Evolutionary conservation across 352 stramenopile species (phyloP).

Genomic region (Peronospora tabacina): DNA sequence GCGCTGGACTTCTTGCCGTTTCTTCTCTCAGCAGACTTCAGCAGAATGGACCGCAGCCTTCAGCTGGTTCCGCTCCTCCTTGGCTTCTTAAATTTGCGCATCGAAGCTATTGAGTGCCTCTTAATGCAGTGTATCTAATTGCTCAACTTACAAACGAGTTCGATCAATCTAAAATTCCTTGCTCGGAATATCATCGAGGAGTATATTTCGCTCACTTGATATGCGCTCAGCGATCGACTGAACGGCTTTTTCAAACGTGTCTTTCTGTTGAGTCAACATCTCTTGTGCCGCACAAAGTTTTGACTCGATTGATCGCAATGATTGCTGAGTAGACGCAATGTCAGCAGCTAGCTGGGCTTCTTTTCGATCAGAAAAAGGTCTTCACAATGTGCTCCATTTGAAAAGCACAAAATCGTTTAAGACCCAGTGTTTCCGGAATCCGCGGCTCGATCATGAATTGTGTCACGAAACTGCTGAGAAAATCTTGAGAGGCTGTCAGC

Average conservation of each 20-base stretch:
- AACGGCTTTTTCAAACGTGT: conserved; percentile 55
- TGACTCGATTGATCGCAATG: conserved; percentile 40
- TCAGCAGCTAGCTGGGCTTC: conserved; percentile 30
- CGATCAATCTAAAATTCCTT: conserved; percentile 51
- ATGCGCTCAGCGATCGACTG: conserved; percentile 46
- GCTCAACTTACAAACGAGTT: conserved; percentile 49
- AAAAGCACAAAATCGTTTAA: conserved; percentile 44
- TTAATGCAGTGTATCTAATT: conserved; percentile 46
- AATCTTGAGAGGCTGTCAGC: conserved; percentile 26
- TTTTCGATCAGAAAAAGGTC: conserved; percentile 39
- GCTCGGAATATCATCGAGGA: conserved; percentile 52
- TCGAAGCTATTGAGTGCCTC: conserved; percentile 47
- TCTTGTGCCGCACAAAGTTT: conserved; percentile 52
- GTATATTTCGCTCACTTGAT: conserved; percentile 33
- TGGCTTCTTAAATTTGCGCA: conserved; percentile 46
- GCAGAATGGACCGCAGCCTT: conserved; percentile 35
- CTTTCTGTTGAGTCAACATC: conserved; percentile 52
- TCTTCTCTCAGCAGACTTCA: conserved; percentile 38
- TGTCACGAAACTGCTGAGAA: conserved; percentile 34
- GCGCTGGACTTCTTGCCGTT: conserved; percentile 38
- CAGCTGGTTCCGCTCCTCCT: conserved; percentile 44
- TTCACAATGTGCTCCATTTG: conserved; percentile 50
- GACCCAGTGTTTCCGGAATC: conserved; percentile 26
- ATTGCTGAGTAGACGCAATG: conserved; percentile 39
- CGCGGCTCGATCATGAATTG: conserved; percentile 36